phyloP scores from a whole-genome alignment of 2,329 filamentous ascomycete genomes.

The Gaeumannomyces sp. region DNA sequence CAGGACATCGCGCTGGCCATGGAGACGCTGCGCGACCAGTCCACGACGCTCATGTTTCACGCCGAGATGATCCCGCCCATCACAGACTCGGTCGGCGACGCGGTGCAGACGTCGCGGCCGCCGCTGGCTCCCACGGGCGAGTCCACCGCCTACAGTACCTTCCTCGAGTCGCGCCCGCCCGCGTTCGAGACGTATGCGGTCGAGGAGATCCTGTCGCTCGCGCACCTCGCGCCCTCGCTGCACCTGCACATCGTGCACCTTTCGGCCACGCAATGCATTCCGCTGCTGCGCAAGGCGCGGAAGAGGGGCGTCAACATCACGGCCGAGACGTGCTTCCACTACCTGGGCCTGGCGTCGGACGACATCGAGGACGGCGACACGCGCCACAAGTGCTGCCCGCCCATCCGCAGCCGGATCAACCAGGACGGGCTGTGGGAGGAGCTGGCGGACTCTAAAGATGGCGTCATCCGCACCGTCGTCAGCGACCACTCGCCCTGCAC shows the following conservation, averaged over 20 bases:
- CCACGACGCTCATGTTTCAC: conserved; percentile 97
- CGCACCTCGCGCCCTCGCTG: conserved; percentile 71
- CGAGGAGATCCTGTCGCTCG: conserved; percentile 75
- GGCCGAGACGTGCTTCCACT: conserved; percentile 94
- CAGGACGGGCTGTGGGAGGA: conserved; percentile 85
- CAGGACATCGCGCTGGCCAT: conserved; percentile 75
- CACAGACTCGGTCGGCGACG: conserved; percentile 70
- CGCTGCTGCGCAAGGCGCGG: conserved; percentile 69
- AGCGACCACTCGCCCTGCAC: conserved; percentile 97
- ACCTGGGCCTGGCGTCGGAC: conserved; percentile 78
- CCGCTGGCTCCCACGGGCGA: conserved; percentile 64
- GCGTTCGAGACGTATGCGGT: conserved; percentile 89
- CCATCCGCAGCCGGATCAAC: conserved; percentile 75
- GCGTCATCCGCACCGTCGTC: conserved; percentile 85
- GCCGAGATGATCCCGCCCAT: conserved; percentile 97
- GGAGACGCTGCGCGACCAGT: conserved; percentile 67
- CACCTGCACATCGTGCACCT: conserved; percentile 92
- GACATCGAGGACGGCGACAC: conserved; percentile 79
- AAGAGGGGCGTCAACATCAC: conserved; percentile 77
- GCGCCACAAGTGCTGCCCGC: conserved; percentile 90
- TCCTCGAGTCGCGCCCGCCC: conserved; percentile 83
- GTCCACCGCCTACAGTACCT: conserved; percentile 76
- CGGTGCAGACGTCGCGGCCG: conserved; percentile 62
- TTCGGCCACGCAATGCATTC: conserved; percentile 82
- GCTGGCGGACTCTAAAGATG: conserved; percentile 54